Evolutionary conservation across 805 yeast genomes (phyloP).

Genomic region (Wickerhamiella siamensis): DNA sequence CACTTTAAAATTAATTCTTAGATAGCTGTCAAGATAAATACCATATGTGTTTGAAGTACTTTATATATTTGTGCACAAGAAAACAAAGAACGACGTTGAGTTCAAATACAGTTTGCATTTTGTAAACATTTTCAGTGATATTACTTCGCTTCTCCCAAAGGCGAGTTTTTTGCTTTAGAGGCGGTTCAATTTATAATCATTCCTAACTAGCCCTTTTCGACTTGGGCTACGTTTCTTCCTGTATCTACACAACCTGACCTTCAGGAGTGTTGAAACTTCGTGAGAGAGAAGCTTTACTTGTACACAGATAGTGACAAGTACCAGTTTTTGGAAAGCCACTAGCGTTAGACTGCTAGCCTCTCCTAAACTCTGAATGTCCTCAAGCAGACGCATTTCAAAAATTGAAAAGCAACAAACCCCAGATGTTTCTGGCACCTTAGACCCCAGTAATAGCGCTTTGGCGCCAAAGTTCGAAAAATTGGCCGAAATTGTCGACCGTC

Average conservation of each 20-base stretch:
- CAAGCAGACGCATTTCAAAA: background rate
- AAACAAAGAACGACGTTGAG: no score
- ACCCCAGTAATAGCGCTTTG: background rate
- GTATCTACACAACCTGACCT: background rate
- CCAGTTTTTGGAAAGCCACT: background rate
- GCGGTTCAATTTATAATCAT: background rate
- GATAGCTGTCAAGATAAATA: no score
- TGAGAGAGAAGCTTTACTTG: background rate
- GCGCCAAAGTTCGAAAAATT: conserved; percentile 6
- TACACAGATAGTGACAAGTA: background rate
- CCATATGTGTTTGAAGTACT: no score
- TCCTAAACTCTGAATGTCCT: background rate
- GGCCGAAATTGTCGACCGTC: conserved; percentile 17
- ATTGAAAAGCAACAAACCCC: background rate
- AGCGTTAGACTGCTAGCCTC: background rate
- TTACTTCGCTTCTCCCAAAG: no score
- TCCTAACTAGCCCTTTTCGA: background rate
- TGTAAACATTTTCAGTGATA: no score
- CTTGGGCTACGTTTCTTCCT: background rate
- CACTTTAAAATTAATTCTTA: no score
- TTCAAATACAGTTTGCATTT: no score
- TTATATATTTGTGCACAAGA: no score
- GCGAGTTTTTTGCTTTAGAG: no score
- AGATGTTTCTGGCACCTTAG: background rate
- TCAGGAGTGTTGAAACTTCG: background rate